Evolutionary conservation across 2,329 filamentous ascomycete species (phyloP), one percentile per base, ranked within the genome.

Genomic region (Thelonectria blattea): DNA sequence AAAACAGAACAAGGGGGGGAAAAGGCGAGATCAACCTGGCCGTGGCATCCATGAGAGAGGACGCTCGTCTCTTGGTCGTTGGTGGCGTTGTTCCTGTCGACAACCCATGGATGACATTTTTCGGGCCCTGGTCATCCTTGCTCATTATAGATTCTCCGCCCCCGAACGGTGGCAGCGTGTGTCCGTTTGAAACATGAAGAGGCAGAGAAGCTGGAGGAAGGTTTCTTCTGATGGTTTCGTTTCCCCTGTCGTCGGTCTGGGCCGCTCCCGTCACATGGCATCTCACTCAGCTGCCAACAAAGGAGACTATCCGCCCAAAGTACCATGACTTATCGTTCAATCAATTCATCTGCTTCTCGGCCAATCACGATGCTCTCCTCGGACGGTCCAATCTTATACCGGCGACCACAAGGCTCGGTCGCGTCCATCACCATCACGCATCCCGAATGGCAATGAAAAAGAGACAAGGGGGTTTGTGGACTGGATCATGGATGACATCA

Each of bases 401-500:
- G 61, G 27, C 27, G 27, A 30, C 61, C 49, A 51, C 56, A 60
- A 56, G 54, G 57, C 66, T 69, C 65, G 65, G 67, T 61, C 61
- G 34, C 58, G 65, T 59, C 61, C 58, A 69, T 69, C 67, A 63
- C 59, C 60, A 66, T 68, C 58, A 41, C 45, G 42, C 52, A 17
- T 37, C n/a, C 32, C 27, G 54, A 50, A 50, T 34, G 63, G 61
- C 57, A 66, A 60, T 61, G 60, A 66, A 62, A 65, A 61, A 54
- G 65, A 52, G 47, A 56, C 47, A 53, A 52, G 52, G 60, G 60
- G 67, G 58, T 45, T 10, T 60, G 65, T 69, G 67, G 67, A 63
- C 56, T 45, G 63, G 60, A 69, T 69, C 65, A 69, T 45, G 63
- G 60, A 69, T 69, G 67, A 69, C 67, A 69, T 69, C 67, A 69